These are phyloP conservation scores for Myrmaecium sp. DNA, from an alignment of 2,329 filamentous ascomycete species.

Conservation along the genomic window DNA sequence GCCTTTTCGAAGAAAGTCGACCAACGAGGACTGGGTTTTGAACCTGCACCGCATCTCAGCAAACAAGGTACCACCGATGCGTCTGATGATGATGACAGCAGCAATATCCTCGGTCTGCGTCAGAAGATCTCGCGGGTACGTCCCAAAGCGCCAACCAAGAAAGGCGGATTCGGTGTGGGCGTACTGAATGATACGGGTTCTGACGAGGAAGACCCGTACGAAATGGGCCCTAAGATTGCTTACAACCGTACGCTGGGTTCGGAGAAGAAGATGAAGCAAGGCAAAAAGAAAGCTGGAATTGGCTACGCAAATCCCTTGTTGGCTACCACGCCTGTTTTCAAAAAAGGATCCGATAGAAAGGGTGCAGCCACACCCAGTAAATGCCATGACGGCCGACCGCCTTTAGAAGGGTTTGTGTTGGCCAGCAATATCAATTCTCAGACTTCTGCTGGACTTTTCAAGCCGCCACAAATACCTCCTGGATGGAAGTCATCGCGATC, in stretches of 20 bases:
- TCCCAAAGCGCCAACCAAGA: slow-evolving; percentile 32
- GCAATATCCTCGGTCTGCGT: not conserved
- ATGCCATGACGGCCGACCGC: slow-evolving; percentile 70
- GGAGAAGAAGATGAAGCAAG: slow-evolving; percentile 64
- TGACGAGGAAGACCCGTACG: slow-evolving; percentile 88
- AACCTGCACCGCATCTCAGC: slow-evolving; percentile 20
- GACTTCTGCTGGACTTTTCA: no score
- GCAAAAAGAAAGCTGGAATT: slow-evolving; percentile 27
- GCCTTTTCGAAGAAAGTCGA: slow-evolving; percentile 48
- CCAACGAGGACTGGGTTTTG: slow-evolving; percentile 53
- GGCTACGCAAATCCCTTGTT: slow-evolving; percentile 46
- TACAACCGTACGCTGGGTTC: slow-evolving; percentile 71
- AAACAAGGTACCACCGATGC: slow-evolving; percentile 17
- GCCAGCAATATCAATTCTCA: no score
- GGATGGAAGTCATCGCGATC: slow-evolving; percentile 18
- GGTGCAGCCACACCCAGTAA: slow-evolving; percentile 31
- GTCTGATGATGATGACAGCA: slow-evolving; percentile 13
- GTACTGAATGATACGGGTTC: slow-evolving; percentile 85
- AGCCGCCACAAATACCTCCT: no score
- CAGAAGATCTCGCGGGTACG: slow-evolving; percentile 10
- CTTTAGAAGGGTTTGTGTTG: slow-evolving; percentile 65
- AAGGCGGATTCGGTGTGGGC: slow-evolving; percentile 70
- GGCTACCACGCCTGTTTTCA: slow-evolving; percentile 54
- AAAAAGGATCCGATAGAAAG: slow-evolving; percentile 56
- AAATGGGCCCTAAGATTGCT: slow-evolving; percentile 76